Base-by-base conservation (phyloP, 2,329 filamentous ascomycete species). In the Talaromyces sp. region DNA sequence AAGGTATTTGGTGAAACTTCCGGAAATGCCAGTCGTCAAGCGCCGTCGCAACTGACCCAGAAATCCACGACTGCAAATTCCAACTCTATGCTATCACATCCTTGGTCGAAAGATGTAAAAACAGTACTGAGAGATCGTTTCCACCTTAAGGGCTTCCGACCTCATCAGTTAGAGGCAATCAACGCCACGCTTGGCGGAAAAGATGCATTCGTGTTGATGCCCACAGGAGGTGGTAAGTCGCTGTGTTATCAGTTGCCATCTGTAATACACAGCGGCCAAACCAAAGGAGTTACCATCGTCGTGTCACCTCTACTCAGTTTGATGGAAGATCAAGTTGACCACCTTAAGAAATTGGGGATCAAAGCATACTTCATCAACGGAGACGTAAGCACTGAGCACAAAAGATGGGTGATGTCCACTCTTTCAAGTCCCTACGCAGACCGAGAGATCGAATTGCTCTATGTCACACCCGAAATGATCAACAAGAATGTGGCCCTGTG, bases 391-490 rank as follows among this genome's bases (percentile, higher is more conserved):
- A 73, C 80, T 3, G 84, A 86, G 8, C 86, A 90, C 66, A 89
- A 90, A 66, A 82, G 81, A 31, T 80, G 86, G 68, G 87, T 97
- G 27, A 84, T 94, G 77, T 81, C 84, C 31, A 84, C 83, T 3
- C 83, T 96, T 41, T 81, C 84, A 56, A 83, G 87, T 64, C 77
- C 78, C 2, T 84, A 88, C 31, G 90, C 91, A 0, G 91, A 97
- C 67, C 85, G 90, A 63, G 88, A 87, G 67, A 84, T 98, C 50
- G 90, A 97, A 74, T 82, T 99, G 57, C 86, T 99, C 8, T 99
- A 99, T 71, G 90, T 99, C 59, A 99, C 95, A 0, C 95, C 95
- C 0, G 95, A 99, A 79, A 98, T 98, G 94, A 84, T 99, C 60
- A 92, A 84, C 79, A 94, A 93, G 74, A 99, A 89, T 74, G 76